A percentile compares a stretch with the other conserved stretches of the same genome.
phyloP scores from a whole-genome alignment of 352 stramenopile species.

The Globisporangium viniferum region DNA sequence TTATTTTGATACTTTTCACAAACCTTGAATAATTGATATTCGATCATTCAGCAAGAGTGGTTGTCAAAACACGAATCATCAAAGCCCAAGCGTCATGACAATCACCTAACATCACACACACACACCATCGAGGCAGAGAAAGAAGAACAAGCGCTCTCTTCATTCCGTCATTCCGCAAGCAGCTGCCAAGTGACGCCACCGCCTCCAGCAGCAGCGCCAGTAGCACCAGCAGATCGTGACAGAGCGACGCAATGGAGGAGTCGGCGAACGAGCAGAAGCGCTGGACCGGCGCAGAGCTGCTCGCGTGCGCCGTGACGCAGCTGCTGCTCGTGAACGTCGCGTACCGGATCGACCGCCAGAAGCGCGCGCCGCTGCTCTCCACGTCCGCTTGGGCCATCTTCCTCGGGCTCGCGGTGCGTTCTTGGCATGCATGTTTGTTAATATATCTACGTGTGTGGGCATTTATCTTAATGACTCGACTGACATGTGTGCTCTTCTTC shows the following conservation, averaged over 20 bases:
- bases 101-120: neutral
- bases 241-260: neutral
- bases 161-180: neutral
- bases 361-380: conserved; percentile 35
- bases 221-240: neutral
- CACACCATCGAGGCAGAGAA: no score
- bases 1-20: no score
- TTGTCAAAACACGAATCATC: neutral
- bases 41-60: neutral
- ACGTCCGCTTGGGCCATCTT: conserved; percentile 54
- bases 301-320: conserved; percentile 44
- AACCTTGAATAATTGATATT: neutral
- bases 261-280: conserved; percentile 23
- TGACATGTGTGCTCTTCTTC: no score
- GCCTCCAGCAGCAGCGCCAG: neutral
- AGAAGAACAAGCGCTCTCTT: neutral
- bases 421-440: no score
- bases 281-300: conserved; percentile 41
- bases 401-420: conserved; percentile 36
- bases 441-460: no score
- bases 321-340: conserved; percentile 51
- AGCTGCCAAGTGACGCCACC: neutral
- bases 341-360: conserved; percentile 48
- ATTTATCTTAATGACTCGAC: no score
- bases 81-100: neutral